Evolutionary conservation across 768 basidiomycete species (phyloP).

Genomic region (Phylloporus arenicola): DNA sequence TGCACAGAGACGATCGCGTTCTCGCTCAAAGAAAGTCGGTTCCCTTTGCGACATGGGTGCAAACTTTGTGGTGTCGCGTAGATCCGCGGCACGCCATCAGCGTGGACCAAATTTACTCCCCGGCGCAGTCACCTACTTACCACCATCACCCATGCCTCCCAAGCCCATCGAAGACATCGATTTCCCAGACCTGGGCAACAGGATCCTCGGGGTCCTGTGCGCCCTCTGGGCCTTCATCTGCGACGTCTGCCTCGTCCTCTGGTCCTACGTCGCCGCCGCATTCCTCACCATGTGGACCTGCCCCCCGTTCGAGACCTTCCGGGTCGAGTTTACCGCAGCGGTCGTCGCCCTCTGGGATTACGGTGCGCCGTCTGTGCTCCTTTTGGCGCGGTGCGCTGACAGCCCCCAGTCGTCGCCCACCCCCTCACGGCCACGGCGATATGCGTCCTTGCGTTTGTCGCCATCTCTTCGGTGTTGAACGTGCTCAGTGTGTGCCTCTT

Average conservation of each 20-base stretch:
- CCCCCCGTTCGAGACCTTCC: slow-evolving; percentile 21
- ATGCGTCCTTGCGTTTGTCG: slow-evolving; percentile 9
- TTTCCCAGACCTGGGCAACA: slow-evolving; percentile 10
- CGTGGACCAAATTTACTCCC: too few relatives aligned
- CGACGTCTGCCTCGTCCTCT: slow-evolving; percentile 4
- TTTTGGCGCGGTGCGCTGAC: too few relatives aligned
- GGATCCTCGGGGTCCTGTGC: slow-evolving; percentile 12
- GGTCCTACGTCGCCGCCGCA: slow-evolving; percentile 3
- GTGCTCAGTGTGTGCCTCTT: background rate
- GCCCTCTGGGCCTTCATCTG: slow-evolving; percentile 5
- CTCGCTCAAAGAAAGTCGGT: slow-evolving; percentile 67
- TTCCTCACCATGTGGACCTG: slow-evolving; percentile 15
- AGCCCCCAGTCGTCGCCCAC: slow-evolving; percentile 3
- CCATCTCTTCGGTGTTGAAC: slow-evolving; percentile 2
- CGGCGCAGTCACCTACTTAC: background rate
- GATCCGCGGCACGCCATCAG: too few relatives aligned
- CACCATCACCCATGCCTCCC: slow-evolving; percentile 14
- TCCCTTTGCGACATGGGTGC: slow-evolving; percentile 34
- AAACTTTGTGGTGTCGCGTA: too few relatives aligned
- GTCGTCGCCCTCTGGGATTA: slow-evolving; percentile 9
- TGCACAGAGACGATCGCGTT: slow-evolving; percentile 65
- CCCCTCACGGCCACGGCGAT: slow-evolving; percentile 10
- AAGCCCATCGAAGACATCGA: slow-evolving; percentile 16
- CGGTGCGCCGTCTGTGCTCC: slow-evolving; percentile 1
- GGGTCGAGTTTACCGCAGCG: slow-evolving; percentile 10